Conservation (phyloP, 2,329 filamentous ascomycete species). For the Pseudocercospora pini-densiflorae region DNA sequence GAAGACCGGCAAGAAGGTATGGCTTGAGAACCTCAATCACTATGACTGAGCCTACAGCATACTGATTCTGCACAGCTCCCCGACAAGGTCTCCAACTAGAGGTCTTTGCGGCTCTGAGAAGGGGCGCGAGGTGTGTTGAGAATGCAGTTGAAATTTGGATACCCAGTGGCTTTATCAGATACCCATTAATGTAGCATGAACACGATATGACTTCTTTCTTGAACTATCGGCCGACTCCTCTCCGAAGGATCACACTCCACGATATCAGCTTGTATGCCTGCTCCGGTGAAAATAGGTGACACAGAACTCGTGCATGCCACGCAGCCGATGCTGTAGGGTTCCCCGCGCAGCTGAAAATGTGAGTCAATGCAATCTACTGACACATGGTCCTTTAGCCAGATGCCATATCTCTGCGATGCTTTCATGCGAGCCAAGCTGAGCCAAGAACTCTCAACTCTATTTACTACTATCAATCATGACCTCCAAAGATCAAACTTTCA, state of each 20-base stretch:
- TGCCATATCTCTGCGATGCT: too few relatives aligned
- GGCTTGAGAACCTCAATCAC: not conserved
- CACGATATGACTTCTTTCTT: not conserved
- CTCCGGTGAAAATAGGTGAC: too few relatives aligned
- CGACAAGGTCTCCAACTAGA: not conserved
- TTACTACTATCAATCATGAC: conserved; percentile 14
- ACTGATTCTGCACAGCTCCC: not conserved
- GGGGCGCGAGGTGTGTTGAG: not conserved
- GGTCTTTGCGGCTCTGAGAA: too few relatives aligned
- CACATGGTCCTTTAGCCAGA: too few relatives aligned
- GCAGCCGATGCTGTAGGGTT: too few relatives aligned
- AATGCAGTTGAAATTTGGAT: not conserved
- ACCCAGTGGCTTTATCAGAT: not conserved
- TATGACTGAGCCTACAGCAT: too few relatives aligned
- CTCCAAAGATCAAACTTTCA: conserved; percentile 50
- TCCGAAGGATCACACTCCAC: not conserved
- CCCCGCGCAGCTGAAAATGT: not conserved
- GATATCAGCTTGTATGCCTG: too few relatives aligned
- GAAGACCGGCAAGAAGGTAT: conserved; percentile 39
- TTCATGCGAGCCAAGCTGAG: not conserved
- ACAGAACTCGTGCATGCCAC: too few relatives aligned
- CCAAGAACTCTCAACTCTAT: not conserved
- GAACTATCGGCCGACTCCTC: not conserved
- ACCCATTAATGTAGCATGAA: conserved; percentile 5
- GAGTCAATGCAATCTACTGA: not conserved